Percentiles rank a stretch among this genome's conserved stretches.
phyloP scores from a whole-genome alignment of 768 basidiomycete genomes.

The Mycena rebaudengoi region DNA sequence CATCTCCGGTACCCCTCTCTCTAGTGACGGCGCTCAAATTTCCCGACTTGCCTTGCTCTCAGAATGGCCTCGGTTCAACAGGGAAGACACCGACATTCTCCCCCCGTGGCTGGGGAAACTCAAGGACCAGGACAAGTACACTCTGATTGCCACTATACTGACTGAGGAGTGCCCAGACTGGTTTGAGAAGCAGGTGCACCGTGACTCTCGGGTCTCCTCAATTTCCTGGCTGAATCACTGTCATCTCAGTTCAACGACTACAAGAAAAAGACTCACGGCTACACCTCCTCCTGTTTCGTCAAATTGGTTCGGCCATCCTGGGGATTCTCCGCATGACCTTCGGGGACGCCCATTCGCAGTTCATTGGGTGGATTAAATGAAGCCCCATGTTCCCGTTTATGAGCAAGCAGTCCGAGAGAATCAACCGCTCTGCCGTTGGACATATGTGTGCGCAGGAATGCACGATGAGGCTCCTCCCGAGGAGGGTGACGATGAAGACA shows the following conservation, averaged over 20 bases:
- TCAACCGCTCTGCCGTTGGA: background rate
- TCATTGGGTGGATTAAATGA: background rate
- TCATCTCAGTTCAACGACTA: no score
- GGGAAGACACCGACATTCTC: no score
- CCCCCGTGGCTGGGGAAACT: no score
- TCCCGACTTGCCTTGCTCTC: no score
- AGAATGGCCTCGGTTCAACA: no score
- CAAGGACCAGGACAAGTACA: no score
- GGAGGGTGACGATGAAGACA: background rate
- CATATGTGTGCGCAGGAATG: background rate
- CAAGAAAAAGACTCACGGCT: constrained; percentile 7
- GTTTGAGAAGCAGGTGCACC: constrained; percentile 4
- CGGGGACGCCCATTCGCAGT: background rate
- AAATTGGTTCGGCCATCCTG: background rate
- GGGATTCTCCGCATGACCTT: background rate
- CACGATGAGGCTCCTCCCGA: no score
- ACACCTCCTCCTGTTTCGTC: background rate
- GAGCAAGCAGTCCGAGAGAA: background rate
- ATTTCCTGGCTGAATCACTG: background rate
- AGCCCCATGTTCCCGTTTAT: background rate
- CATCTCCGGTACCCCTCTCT: no score
- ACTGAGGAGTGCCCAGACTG: constrained; percentile 6
- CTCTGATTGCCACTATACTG: no score
- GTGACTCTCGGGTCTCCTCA: background rate
- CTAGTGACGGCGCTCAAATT: no score